phyloP scores from a whole-genome alignment of 257 asterid genomes.

The Nemophila menziesii region DNA sequence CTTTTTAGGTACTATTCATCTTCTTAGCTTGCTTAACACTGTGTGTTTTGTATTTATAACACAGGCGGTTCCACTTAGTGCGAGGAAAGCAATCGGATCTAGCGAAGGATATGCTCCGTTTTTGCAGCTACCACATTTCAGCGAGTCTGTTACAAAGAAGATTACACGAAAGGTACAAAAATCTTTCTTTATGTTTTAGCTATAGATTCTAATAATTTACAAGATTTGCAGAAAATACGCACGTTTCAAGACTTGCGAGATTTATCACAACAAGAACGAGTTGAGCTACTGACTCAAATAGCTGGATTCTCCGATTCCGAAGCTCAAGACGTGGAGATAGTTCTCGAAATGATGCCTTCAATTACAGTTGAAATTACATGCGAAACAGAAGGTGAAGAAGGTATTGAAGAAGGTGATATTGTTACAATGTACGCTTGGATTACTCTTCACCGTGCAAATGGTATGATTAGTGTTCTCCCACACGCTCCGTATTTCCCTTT shows the following conservation, averaged over 20 bases:
- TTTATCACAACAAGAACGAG: conserved; percentile 61
- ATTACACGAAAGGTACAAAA: conserved; percentile 72
- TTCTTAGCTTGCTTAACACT: background rate
- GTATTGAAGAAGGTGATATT: conserved; percentile 84
- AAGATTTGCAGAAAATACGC: conserved; percentile 62
- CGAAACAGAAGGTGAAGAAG: conserved; percentile 98
- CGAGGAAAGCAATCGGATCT: conserved; percentile 70
- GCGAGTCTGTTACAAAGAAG: conserved; percentile 71
- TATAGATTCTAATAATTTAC: too few relatives aligned
- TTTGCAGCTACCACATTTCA: conserved; percentile 94
- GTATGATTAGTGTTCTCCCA: conserved; percentile 61
- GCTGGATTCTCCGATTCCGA: conserved; percentile 69
- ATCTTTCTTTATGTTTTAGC: conserved; percentile 11
- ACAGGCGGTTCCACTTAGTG: conserved; percentile 85
- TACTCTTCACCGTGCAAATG: conserved; percentile 61
- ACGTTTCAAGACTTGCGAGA: conserved; percentile 78
- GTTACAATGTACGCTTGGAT: conserved; percentile 98
- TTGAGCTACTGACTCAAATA: conserved; percentile 64
- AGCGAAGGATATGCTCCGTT: conserved; percentile 88
- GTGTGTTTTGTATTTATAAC: conserved; percentile 11
- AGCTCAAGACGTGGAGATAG: conserved; percentile 76
- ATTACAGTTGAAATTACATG: conserved; percentile 62
- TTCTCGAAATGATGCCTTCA: conserved; percentile 90
- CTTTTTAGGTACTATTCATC: background rate
- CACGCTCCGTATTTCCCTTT: conserved; percentile 76